phyloP scores from a whole-genome alignment of 148 eudicot genomes.

The Nyssa sinensis region DNA sequence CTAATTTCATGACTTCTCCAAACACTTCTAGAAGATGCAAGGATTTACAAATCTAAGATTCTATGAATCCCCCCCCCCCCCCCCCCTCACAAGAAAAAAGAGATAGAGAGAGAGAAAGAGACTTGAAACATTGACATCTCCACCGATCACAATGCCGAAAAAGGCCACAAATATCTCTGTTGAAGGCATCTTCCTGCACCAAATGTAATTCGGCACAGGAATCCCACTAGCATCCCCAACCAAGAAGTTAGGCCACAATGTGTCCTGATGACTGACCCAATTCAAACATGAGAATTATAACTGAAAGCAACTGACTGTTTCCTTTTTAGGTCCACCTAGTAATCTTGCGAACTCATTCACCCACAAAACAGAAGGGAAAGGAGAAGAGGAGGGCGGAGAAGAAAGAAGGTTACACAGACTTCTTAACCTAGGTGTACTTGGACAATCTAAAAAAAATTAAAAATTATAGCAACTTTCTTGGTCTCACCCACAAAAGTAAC shows the following conservation, averaged over 20 bases:
- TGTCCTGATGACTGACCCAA: not conserved
- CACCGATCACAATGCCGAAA: not conserved
- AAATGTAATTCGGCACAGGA: not conserved
- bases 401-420: not conserved
- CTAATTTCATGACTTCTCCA: not conserved
- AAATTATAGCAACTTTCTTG: not conserved
- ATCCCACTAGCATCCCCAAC: not conserved
- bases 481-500: not conserved
- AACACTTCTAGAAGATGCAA: not conserved
- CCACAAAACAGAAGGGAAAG: too few species aligned
- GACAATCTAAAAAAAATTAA: not conserved
- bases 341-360: not conserved
- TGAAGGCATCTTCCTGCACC: not conserved
- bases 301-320: not conserved
- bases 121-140: not conserved
- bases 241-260: not conserved
- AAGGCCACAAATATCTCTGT: not conserved
- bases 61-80: not conserved
- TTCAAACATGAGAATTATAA: not conserved
- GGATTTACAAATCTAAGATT: not conserved
- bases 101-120: too few species aligned
- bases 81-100: not conserved
- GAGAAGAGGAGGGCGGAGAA: not conserved
- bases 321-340: not conserved
- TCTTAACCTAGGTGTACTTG: not conserved